Evolutionary conservation across 345 rosid species (phyloP), one percentile per base, ranked within the genome.

Genomic region (Brassica carinata): DNA sequence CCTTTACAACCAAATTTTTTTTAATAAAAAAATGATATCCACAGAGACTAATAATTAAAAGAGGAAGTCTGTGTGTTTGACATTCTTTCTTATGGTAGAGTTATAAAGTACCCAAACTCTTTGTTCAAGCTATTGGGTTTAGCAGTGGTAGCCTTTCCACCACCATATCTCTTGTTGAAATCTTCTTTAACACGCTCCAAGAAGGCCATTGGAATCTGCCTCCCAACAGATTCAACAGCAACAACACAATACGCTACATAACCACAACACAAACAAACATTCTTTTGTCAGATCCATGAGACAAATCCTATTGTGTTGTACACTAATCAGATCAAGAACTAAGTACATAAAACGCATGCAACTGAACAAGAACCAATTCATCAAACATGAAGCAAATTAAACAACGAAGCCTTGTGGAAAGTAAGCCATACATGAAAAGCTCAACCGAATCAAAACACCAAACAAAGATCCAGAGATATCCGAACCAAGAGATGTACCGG

Each of bases 91-190:
- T 4, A 48, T 48, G 26, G 61, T 55, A 55, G 61, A 55, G 23
- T 17, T 17, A 55, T 55, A 55, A 55, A 55, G 61, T 55, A 15
- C 61, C 61, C 23, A 15, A 55, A 55, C 61, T 55, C 61, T 55
- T 55, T 55, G 61, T 15, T 55, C 61, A 55, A 55, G 61, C 61
- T 55, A 55, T 55, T 55, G 61, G 61, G 61, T 17, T 55, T 15
- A 55, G 61, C 61, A 55, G 61, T 55, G 23, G 23, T 55, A 55
- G 61, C 23, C 61, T 55, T 55, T 55, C 61, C 61, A 55, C 61
- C 61, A 15, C 61, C 61, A 55, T 55, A 55, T 55, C 61, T 55
- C 61, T 15, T 55, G 61, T 55, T 55, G 61, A 55, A 55, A 55
- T 55, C 61, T 17, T 55, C 61, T 0, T 53, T 53, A 5, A 53